Base-by-base conservation (phyloP, 164 flowering plant species). In the Brasenia schreberi region DNA sequence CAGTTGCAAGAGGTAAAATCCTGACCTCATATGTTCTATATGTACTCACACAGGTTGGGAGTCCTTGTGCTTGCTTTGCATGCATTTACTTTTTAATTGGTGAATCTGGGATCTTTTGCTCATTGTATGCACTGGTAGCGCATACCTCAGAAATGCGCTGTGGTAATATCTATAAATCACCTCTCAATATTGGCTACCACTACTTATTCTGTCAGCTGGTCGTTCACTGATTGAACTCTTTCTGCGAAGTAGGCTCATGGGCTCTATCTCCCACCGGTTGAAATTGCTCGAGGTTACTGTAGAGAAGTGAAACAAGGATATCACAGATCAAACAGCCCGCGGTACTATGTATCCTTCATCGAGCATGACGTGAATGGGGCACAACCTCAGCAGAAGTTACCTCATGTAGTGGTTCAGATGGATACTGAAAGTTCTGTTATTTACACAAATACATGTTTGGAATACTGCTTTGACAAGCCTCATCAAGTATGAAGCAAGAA, bases 381-480 rank as follows among this genome's bases (percentile, higher is more conserved):
- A 62, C 42, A 64, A 52, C 5, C 52, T 3, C 27, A 39, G 5
- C 16, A 7, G 65, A 78, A 67, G 56, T 71, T 76, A 64, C 77
- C 81, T 39, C 87, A 65, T 60, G 70, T 82, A 63, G 85, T 88
- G 9, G 84, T 79, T 42, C 96, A 87, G 70, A 87, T 85, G 93
- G 93, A 89, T 74, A 87, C 89, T 12, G 87, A 89, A 73, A 79
- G 78, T 62, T 64, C 89, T 12, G 76, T 75, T 14, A 67, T 87
- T 70, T 77, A 88, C 78, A 74, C 86, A 70, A 86, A 84, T 67
- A 77, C 80, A 19, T 87, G 92, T 67, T 88, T 87, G 5, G 94
- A 85, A 67, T 75, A 69, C 69, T 70, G 74, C 66, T 90, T 84
- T 65, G 84, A 86, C 6, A 77, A 73, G 64, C 90, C 94, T 43